These are phyloP conservation scores for Corymbia maculata DNA, from an alignment of 345 rosid genomes.

Conservation along the genomic window DNA sequence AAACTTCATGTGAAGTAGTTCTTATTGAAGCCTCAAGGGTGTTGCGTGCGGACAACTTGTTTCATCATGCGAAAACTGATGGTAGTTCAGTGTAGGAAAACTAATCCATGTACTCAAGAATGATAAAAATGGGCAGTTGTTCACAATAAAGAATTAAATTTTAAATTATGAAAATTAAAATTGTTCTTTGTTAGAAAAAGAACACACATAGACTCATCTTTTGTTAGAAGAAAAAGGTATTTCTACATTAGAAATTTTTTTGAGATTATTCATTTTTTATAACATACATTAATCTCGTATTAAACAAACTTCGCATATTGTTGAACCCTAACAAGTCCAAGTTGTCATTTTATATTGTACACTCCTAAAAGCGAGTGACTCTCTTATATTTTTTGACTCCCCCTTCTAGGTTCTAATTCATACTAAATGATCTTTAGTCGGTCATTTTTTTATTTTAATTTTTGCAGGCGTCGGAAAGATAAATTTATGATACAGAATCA, in stretches of 20 bases:
- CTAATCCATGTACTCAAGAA: rapidly evolving
- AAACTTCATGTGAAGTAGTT: too few species aligned
- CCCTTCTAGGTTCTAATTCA: too few species aligned
- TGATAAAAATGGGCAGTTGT: neutral
- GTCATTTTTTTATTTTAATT: too few species aligned
- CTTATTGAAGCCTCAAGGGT: neutral
- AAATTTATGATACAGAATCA: neutral
- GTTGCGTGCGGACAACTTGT: neutral
- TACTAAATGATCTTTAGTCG: too few species aligned
- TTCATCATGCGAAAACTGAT: neutral
- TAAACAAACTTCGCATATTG: rapidly evolving
- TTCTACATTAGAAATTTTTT: neutral
- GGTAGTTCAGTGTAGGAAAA: neutral
- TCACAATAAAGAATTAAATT: neutral
- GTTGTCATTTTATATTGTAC: neutral
- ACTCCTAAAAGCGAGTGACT: neutral
- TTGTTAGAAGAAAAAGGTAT: neutral
- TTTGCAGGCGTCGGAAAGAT: neutral
- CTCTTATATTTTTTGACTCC: too few species aligned
- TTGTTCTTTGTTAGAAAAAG: neutral
- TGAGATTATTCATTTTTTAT: neutral
- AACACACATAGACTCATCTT: neutral
- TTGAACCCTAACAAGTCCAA: neutral
- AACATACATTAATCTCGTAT: neutral
- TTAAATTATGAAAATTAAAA: neutral